Percentiles rank a stretch among this genome's conserved stretches.
phyloP scores from a whole-genome alignment of 2,329 filamentous ascomycete species.

The Fusarium nanum region DNA sequence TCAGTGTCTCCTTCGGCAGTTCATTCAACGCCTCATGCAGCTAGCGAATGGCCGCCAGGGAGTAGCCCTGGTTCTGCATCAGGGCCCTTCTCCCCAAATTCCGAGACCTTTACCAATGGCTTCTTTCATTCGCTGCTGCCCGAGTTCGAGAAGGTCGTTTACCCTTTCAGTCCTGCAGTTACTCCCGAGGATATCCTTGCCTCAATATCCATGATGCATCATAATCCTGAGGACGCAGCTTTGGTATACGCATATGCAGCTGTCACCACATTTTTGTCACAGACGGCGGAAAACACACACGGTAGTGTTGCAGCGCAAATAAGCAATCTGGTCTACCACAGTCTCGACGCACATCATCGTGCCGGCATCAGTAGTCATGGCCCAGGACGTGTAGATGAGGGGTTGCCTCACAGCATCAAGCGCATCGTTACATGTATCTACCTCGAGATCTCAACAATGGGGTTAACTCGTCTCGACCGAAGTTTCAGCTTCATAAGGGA shows the following conservation, averaged over 20 bases:
- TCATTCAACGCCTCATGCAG: constrained; percentile 22
- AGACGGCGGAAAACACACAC: constrained; percentile 36
- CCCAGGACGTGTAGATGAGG: constrained; percentile 53
- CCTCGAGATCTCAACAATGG: constrained; percentile 64
- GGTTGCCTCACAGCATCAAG: constrained; percentile 55
- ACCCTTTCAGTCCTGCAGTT: constrained; percentile 39
- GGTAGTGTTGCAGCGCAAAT: constrained; percentile 38
- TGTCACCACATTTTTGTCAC: constrained; percentile 40
- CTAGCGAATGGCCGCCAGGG: constrained; percentile 27
- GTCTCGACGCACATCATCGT: constrained; percentile 47
- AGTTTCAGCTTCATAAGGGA: constrained; percentile 64
- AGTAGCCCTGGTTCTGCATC: constrained; percentile 33
- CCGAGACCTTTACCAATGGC: constrained; percentile 28
- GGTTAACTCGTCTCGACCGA: constrained; percentile 59
- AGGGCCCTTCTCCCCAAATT: constrained; percentile 28
- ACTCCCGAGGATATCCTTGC: constrained; percentile 34
- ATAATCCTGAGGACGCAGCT: constrained; percentile 34
- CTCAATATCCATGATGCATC: constrained; percentile 39
- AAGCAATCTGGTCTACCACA: constrained; percentile 41
- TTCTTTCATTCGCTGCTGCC: constrained; percentile 36
- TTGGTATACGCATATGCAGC: constrained; percentile 40
- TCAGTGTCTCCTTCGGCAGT: constrained; percentile 34
- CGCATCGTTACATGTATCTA: constrained; percentile 64
- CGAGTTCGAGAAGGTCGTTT: constrained; percentile 40
- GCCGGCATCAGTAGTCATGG: constrained; percentile 47